These are phyloP conservation scores for Piromyces sp. DNA, from an alignment of 192 early-diverging fungal species.

Conservation along the genomic window DNA sequence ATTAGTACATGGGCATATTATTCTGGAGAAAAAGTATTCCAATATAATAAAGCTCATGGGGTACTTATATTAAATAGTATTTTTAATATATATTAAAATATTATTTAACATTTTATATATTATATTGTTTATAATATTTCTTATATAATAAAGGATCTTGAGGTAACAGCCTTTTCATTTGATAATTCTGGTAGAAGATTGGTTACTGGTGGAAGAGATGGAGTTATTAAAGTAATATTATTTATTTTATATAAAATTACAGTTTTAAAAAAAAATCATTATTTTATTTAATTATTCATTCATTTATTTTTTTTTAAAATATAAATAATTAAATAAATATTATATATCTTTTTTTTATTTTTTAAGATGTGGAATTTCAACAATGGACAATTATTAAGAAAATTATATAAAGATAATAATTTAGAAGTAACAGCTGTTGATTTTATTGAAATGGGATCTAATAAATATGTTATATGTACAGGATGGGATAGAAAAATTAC, in stretches of 20 bases:
- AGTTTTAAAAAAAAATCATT: too few species aligned
- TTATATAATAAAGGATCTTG: constrained; percentile 21
- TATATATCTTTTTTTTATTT: too few species aligned
- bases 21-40: constrained; percentile 33
- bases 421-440: constrained; percentile 30
- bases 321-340: too few species aligned
- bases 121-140: not conserved
- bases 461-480: constrained; percentile 33
- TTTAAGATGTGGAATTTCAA: constrained; percentile 51
- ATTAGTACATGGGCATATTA: constrained; percentile 37
- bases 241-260: too few species aligned
- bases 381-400: constrained; percentile 39
- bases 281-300: too few species aligned
- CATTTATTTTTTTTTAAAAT: too few species aligned
- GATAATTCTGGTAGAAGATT: constrained; percentile 30
- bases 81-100: too few species aligned
- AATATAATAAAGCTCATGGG: constrained; percentile 40
- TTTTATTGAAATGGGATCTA: constrained; percentile 41
- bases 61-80: constrained; percentile 15
- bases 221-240: constrained; percentile 20
- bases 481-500: constrained; percentile 40
- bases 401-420: constrained; percentile 23
- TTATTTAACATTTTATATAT: not conserved
- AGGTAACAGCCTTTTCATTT: constrained; percentile 45
- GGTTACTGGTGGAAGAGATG: constrained; percentile 39